phyloP scores from a whole-genome alignment of 345 rosid species.

The Ceriops zippeliana region DNA sequence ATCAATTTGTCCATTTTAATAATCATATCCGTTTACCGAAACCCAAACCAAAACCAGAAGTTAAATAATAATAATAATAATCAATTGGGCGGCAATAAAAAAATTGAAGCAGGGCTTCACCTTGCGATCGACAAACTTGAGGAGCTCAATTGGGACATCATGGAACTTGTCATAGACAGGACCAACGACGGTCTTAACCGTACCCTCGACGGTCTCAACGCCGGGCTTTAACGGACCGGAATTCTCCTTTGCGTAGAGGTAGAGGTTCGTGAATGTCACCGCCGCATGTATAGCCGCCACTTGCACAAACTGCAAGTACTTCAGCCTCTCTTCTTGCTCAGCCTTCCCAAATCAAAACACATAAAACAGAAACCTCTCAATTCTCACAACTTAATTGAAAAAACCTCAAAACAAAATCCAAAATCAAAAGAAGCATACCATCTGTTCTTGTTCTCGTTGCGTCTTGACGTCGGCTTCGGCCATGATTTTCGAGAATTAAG shows the following conservation, averaged over 20 bases:
- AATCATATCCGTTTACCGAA: too few relatives aligned
- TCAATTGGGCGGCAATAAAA: too few relatives aligned
- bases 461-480: conserved; percentile 22
- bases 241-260: conserved; percentile 71
- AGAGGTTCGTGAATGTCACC: conserved; percentile 52
- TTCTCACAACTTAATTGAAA: background rate
- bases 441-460: conserved; percentile 18
- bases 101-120: conserved; percentile 22
- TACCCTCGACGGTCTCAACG: conserved; percentile 79
- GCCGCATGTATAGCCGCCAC: conserved; percentile 56
- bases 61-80: background rate
- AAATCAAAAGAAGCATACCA: conserved; percentile 8
- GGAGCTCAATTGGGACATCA: conserved; percentile 58
- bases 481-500: conserved; percentile 8
- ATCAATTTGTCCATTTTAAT: too few relatives aligned
- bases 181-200: conserved; percentile 70
- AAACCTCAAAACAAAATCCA: background rate
- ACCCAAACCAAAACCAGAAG: too few relatives aligned
- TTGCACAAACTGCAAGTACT: conserved; percentile 80
- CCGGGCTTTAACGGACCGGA: conserved; percentile 83
- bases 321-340: conserved; percentile 52
- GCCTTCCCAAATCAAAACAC: background rate
- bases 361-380: background rate
- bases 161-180: conserved; percentile 72
- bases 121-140: conserved; percentile 78